Base-by-base conservation (phyloP, 495 filamentous ascomycete species). In the Lindgomyces ingoldianus region DNA sequence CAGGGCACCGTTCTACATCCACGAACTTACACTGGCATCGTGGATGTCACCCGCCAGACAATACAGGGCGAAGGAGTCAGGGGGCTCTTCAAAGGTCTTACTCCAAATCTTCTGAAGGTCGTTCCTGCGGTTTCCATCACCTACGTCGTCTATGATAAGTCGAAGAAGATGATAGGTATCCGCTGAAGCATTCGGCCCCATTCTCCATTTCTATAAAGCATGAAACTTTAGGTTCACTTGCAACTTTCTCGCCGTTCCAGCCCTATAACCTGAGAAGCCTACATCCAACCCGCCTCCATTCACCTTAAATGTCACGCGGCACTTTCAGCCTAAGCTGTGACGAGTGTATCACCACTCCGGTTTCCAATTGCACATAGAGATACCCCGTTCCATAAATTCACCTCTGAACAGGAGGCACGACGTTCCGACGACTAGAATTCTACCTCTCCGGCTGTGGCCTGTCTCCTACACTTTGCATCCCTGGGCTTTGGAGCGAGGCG, bases 81-180 rank as follows among this genome's bases (percentile, higher is more conserved):
- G 50, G 95, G 94, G 0, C 80, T 99, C 57, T 99, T 96, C 81
- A 96, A 94, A 74, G 94, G 94, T 1, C 79, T 97, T 61, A 96
- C 93, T 26, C 94, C 94, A 25, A 99, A 98, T 70, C 82, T 99
- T 19, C 81, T 98, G 69, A 99, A 99, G 77, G 94, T 99, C 33
- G 91, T 93, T 9, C 94, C 94, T 0, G 93, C 94, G 48, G 90
- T 99, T 24, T 95, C 90, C 62, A 99, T 99, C 75, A 79, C 93
- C 44, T 98, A 96, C 80, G 89, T 98, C 74, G 92, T 94, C 51
- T 98, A 98, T 74, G 94, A 98, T 75, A 96, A 97, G 71, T 84
- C 90, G 52, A 98, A 98, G 80, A 85, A 83, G 56, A 73, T 88
- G 26, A 78, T 97, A 63, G 83, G 86, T 21, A 77, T 97, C 60